Conservation (phyloP, 768 basidiomycete species). For the Russula vinacea region DNA sequence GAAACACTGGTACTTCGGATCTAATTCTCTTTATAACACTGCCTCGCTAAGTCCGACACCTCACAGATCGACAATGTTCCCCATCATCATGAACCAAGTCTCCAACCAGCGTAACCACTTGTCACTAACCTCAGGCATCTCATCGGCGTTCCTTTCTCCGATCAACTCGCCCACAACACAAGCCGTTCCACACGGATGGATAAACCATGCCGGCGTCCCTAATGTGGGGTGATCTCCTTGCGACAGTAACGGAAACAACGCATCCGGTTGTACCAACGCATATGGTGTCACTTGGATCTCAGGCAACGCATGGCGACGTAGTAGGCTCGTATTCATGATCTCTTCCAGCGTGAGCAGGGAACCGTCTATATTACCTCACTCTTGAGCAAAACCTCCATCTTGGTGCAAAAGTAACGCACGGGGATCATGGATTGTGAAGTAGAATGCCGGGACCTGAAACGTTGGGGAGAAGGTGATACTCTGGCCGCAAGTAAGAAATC, state of each 20-base stretch:
- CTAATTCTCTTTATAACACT: not conserved
- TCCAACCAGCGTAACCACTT: constrained; percentile 54
- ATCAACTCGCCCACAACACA: constrained; percentile 67
- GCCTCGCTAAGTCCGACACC: not conserved
- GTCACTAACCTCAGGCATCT: constrained; percentile 29
- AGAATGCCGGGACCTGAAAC: constrained; percentile 80
- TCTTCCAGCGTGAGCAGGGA: constrained; percentile 55
- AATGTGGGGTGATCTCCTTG: constrained; percentile 85
- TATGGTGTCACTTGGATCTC: constrained; percentile 49
- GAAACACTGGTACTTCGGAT: not conserved
- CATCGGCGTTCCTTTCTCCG: constrained; percentile 42
- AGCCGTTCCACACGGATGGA: constrained; percentile 83
- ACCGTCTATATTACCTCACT: constrained; percentile 50
- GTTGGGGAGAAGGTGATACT: constrained; percentile 74
- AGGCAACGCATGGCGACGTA: constrained; percentile 49
- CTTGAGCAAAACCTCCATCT: constrained; percentile 20
- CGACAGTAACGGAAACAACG: constrained; percentile 72
- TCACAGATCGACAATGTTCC: constrained; percentile 56
- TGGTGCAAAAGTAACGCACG: constrained; percentile 49
- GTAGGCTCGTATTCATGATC: constrained; percentile 56
- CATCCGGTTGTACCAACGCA: constrained; percentile 49
- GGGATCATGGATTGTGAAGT: constrained; percentile 65
- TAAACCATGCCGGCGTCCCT: constrained; percentile 73
- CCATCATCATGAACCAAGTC: constrained; percentile 75
- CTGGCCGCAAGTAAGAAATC: constrained; percentile 50